A percentile compares a stretch with the other conserved stretches of the same genome.
Evolutionary conservation across 2,329 filamentous ascomycete species (phyloP).

Genomic region (Scortechinia acanthostroma): DNA sequence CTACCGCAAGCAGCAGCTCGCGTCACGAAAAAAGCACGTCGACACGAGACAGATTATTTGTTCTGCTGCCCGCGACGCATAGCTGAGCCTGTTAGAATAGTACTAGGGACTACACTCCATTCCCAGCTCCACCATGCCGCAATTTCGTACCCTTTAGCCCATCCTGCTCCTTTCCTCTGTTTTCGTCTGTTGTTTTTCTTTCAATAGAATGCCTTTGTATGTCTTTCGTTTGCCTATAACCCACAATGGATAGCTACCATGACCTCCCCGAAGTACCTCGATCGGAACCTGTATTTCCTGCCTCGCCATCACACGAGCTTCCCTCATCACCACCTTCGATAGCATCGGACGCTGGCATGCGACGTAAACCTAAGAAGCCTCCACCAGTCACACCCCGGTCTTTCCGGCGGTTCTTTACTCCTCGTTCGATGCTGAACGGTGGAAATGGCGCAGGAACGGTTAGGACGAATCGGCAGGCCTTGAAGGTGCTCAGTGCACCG

Average conservation of each 20-base stretch:
- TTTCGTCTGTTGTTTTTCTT: too few relatives aligned
- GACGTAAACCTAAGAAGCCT: slow-evolving; percentile 28
- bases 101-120: too few relatives aligned
- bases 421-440: slow-evolving; percentile 26
- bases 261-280: slow-evolving; percentile 19
- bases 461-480: slow-evolving; percentile 29
- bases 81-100: too few relatives aligned
- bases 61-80: too few relatives aligned
- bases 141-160: too few relatives aligned
- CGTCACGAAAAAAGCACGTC: too few relatives aligned
- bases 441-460: slow-evolving; percentile 19
- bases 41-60: too few relatives aligned
- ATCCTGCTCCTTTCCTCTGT: too few relatives aligned
- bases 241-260: slow-evolving; percentile 18
- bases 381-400: slow-evolving; percentile 38
- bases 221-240: neutral
- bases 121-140: too few relatives aligned
- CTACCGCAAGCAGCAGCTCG: too few relatives aligned
- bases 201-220: neutral
- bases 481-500: slow-evolving; percentile 30
- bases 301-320: slow-evolving; percentile 15
- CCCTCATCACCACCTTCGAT: slow-evolving; percentile 30
- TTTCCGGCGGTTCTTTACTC: slow-evolving; percentile 40
- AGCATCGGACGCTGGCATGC: slow-evolving; percentile 21
- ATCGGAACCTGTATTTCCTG: slow-evolving; percentile 19